These are phyloP conservation scores for Fagus crenata DNA, from an alignment of 306 rosid species.

Conservation along the genomic window DNA sequence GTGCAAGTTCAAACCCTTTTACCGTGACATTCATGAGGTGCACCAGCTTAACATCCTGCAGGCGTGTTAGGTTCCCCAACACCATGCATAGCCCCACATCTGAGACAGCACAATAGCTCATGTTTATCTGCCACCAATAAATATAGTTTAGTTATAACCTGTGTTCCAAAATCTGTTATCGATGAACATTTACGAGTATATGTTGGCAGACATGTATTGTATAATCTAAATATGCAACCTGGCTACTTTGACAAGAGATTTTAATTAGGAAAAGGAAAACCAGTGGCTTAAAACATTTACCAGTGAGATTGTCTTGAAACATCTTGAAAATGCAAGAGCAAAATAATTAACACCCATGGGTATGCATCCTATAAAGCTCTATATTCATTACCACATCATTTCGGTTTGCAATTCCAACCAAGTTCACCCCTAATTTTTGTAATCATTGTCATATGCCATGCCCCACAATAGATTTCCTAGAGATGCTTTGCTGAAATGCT, in stretches of 20 bases:
- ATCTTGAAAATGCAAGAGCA: not conserved
- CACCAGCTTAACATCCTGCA: slow-evolving; percentile 66
- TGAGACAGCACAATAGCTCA: slow-evolving; percentile 55
- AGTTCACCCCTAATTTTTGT: not conserved
- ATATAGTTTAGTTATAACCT: slow-evolving; percentile 15
- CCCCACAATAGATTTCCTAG: not conserved
- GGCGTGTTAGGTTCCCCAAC: slow-evolving; percentile 60
- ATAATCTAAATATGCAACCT: not conserved
- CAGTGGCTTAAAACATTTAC: not conserved
- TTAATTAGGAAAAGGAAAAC: not conserved
- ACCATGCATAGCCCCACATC: slow-evolving; percentile 58
- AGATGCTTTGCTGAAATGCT: not conserved
- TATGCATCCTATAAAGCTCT: not conserved
- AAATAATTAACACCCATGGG: not conserved
- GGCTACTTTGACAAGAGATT: not conserved
- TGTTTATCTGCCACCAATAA: slow-evolving; percentile 54
- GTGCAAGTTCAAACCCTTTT: slow-evolving; percentile 61
- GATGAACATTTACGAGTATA: not conserved
- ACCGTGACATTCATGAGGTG: slow-evolving; percentile 43
- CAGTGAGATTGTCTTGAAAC: not conserved
- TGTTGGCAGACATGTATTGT: not conserved
- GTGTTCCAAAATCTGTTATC: slow-evolving; percentile 5
- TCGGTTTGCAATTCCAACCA: not conserved
- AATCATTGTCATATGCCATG: not conserved
- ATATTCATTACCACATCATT: not conserved